Percentiles rank a stretch among this genome's conserved stretches.
Evolutionary conservation across 306 rosid genomes (phyloP).

Genomic region (Acacia acuminata): DNA sequence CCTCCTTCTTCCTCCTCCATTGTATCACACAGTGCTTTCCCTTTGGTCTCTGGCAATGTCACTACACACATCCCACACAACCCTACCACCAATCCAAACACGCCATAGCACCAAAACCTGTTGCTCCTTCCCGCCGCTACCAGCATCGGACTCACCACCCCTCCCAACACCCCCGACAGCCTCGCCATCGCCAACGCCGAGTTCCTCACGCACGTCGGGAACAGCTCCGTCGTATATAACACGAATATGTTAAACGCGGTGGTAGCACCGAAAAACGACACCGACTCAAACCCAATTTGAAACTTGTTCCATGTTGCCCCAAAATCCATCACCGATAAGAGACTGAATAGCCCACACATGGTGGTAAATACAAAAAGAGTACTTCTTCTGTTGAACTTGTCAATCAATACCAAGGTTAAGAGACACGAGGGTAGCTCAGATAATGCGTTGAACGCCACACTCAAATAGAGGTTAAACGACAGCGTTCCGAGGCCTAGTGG

Average conservation of each 20-base stretch:
- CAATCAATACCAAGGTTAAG: constrained; percentile 36
- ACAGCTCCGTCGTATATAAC: constrained; percentile 56
- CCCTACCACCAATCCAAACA: constrained; percentile 58
- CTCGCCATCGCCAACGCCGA: constrained; percentile 67
- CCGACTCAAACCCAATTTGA: constrained; percentile 50
- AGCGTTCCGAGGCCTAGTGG: constrained; percentile 64
- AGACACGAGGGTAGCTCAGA: constrained; percentile 63
- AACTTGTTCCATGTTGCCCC: constrained; percentile 22
- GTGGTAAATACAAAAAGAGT: constrained; percentile 34
- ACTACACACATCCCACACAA: constrained; percentile 49
- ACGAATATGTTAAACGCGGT: constrained; percentile 42
- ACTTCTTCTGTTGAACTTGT: constrained; percentile 46
- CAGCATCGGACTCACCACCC: constrained; percentile 55
- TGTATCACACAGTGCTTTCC: constrained; percentile 54
- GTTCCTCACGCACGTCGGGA: constrained; percentile 71
- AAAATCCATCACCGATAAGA: constrained; percentile 37
- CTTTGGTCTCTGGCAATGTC: constrained; percentile 66
- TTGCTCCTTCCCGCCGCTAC: constrained; percentile 50
- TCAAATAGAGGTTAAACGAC: constrained; percentile 50
- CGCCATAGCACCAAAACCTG: constrained; percentile 50
- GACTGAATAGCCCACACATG: constrained; percentile 50
- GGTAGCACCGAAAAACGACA: constrained; percentile 63
- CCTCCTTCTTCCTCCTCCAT: constrained; percentile 62
- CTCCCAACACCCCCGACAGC: constrained; percentile 72
- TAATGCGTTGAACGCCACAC: constrained; percentile 62